Evolutionary conservation across 1,284 basidiomycete genomes (phyloP).

Genomic region (Cutaneotrichosporon sp.): DNA sequence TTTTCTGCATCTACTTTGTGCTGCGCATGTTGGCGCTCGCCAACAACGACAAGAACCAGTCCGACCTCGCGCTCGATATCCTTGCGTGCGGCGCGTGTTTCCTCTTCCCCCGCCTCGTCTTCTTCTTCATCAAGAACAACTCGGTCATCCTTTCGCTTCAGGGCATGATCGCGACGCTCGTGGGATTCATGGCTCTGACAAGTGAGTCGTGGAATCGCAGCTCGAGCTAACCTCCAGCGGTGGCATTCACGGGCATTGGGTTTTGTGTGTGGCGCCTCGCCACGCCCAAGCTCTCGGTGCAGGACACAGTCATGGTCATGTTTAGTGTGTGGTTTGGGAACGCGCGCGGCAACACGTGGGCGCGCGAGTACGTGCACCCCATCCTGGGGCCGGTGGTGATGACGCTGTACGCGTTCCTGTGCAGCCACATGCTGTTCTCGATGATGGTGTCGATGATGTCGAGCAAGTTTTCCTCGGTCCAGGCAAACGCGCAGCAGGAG

Average conservation of each 20-base stretch:
- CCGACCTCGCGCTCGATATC: slow-evolving; percentile 72
- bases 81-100: slow-evolving; percentile 80
- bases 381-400: slow-evolving; percentile 71
- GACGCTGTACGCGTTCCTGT: slow-evolving; percentile 62
- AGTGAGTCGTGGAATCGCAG: slow-evolving; percentile 30
- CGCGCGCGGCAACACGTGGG: background rate
- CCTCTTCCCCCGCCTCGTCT: slow-evolving; percentile 77
- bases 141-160: slow-evolving; percentile 65
- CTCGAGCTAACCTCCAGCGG: slow-evolving; percentile 17
- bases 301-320: slow-evolving; percentile 58
- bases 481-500: slow-evolving; percentile 75
- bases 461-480: slow-evolving; percentile 75
- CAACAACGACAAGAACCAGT: slow-evolving; percentile 54
- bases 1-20: slow-evolving; percentile 65
- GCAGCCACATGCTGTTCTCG: slow-evolving; percentile 49
- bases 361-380: slow-evolving; percentile 42
- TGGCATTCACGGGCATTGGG: slow-evolving; percentile 70
- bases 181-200: slow-evolving; percentile 77
- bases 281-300: slow-evolving; percentile 49
- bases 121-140: slow-evolving; percentile 77
- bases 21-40: slow-evolving; percentile 63
- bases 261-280: slow-evolving; percentile 75
- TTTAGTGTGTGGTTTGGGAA: slow-evolving; percentile 27
- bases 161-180: slow-evolving; percentile 65
- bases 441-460: slow-evolving; percentile 81